These are phyloP conservation scores for Raphanus sativus DNA, from an alignment of 345 rosid species.

Conservation along the genomic window DNA sequence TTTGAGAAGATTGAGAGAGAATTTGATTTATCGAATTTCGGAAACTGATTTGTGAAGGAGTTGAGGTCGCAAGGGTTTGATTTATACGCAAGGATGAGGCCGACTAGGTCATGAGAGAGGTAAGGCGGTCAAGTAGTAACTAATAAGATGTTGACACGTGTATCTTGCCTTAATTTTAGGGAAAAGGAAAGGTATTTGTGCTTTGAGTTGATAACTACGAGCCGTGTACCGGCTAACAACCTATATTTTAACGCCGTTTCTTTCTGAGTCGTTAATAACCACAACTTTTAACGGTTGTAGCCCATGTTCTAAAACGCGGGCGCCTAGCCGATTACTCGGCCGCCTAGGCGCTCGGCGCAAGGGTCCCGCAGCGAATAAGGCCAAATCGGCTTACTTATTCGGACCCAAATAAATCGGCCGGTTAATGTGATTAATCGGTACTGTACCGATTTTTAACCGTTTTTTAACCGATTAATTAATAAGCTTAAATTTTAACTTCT, in stretches of 20 bases:
- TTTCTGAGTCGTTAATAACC: conserved; percentile 2
- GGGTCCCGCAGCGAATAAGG: no score
- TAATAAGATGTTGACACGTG: background rate
- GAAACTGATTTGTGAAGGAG: background rate
- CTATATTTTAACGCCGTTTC: conserved; percentile 22
- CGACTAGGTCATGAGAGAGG: background rate
- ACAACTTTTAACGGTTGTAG: conserved; percentile 10
- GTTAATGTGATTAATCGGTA: no score
- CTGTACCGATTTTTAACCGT: no score
- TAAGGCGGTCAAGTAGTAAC: conserved; percentile 17
- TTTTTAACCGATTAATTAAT: no score
- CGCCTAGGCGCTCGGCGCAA: no score
- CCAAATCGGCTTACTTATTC: no score
- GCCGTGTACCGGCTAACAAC: background rate
- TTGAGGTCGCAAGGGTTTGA: background rate
- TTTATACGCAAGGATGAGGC: background rate
- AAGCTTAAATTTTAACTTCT: no score
- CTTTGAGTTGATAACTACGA: conserved; percentile 9
- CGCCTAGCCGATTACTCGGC: no score
- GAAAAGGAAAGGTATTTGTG: background rate
- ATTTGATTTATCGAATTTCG: background rate
- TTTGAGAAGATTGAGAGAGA: background rate
- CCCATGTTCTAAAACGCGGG: no score
- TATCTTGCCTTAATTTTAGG: background rate
- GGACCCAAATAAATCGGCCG: no score